These are phyloP conservation scores for Globisporangium mamillatum DNA, from an alignment of 352 stramenopile genomes.

Conservation along the genomic window DNA sequence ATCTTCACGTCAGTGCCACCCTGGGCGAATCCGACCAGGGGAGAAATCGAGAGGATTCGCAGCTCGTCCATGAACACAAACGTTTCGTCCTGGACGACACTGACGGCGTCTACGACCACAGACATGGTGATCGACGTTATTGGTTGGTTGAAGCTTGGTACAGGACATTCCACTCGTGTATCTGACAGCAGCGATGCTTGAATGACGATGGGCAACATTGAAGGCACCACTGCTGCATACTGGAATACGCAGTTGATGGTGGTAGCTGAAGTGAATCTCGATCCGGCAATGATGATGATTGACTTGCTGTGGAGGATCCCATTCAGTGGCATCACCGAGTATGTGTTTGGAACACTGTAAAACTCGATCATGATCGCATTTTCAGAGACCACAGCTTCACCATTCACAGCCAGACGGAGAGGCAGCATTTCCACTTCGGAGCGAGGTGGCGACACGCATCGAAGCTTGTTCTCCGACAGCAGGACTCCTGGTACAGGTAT, in stretches of 20 bases:
- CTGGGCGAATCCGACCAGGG: conserved; percentile 23
- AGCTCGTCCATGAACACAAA: conserved; percentile 3
- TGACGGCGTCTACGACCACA: conserved; percentile 24
- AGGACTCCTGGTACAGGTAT: conserved; percentile 21
- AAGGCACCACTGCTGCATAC: background rate
- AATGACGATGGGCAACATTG: background rate
- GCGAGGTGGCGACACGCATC: conserved; percentile 33
- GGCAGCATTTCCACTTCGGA: conserved; percentile 9
- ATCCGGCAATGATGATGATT: conserved; percentile 21
- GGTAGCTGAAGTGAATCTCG: conserved; percentile 18
- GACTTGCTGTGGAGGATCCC: conserved; percentile 32
- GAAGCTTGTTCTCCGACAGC: conserved; percentile 14
- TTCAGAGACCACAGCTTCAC: conserved; percentile 24
- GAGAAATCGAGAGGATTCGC: conserved; percentile 26
- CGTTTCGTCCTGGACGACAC: conserved; percentile 22
- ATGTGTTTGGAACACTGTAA: conserved; percentile 13
- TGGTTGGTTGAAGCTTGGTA: conserved; percentile 4
- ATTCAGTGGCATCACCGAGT: conserved; percentile 25
- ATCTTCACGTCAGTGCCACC: conserved; percentile 22
- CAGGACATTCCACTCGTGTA: conserved; percentile 4
- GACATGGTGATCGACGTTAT: conserved; percentile 15
- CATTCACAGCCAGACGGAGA: conserved; percentile 28
- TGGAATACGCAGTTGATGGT: conserved; percentile 29
- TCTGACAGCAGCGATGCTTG: conserved; percentile 7
- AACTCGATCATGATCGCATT: conserved; percentile 41